Evolutionary conservation across 768 basidiomycete genomes (phyloP), one percentile per base, ranked within the genome.

Genomic region (Boletellus sp.): DNA sequence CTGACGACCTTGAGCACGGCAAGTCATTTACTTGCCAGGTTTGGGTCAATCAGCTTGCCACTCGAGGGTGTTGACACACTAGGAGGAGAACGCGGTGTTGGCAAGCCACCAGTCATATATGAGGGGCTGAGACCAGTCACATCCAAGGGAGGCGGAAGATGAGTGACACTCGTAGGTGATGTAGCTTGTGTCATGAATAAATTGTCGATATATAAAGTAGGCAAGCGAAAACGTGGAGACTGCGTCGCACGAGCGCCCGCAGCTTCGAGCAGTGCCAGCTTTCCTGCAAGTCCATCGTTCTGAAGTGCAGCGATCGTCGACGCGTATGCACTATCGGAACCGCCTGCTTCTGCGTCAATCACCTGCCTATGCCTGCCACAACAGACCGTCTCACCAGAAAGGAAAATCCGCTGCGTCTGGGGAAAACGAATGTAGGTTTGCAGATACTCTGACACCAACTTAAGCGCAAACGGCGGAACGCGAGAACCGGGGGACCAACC

Each of bases 401-500:
- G 78, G 68, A 88, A 89, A 26, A 90, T 70, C 43, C 81, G 79
- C 36, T 85, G 69, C 8, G 86, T 89, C 62, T 90, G 87, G 10
- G 87, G 84, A 60, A 89, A 83, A 53, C 80, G 78, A 42, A 77
- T 74, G 64, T 79, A 88, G 13, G 83, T 84, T 63, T 84, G 77
- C 40, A 90, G 68, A 64, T 85, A 83, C 65, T 87, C 87, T 51
- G 17, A 50, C 45, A 42, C n/a, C 34, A 26, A 10, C 17, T 39
- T 52, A 3, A 49, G 37, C 45, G 26, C 5, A 24, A 10, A 15
- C 23, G 8, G 19, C 20, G 24, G 10, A n/a, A 45, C 58, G 37
- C 37, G 12, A 11, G 12, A 40, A 32, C 23, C 3, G 17, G 3
- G 43, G 6, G 15, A 47, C 66, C 10, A 2, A 86, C 89, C 89